Percentiles rank a stretch among this genome's conserved stretches.
These are phyloP conservation scores for Tuber microsphaerosporum DNA, from an alignment of 495 filamentous ascomycete species.

Conservation along the genomic window DNA sequence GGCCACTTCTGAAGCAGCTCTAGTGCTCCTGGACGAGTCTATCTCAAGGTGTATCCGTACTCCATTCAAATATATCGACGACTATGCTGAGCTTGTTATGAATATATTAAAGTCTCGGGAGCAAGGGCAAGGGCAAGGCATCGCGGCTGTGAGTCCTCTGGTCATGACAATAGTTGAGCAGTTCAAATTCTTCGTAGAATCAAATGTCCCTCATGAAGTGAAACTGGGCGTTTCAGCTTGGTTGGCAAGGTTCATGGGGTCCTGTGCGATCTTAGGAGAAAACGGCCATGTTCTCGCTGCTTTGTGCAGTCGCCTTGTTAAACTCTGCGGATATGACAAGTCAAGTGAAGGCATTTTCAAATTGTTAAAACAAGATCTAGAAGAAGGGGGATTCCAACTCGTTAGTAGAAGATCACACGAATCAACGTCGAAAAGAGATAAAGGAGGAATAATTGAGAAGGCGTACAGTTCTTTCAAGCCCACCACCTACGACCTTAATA, in stretches of 20 bases:
- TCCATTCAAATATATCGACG: constrained; percentile 41
- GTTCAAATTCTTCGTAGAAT: constrained; percentile 36
- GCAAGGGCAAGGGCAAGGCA: neutral
- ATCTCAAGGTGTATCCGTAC: constrained; percentile 30
- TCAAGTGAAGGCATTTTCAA: constrained; percentile 14
- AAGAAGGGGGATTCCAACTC: constrained; percentile 14
- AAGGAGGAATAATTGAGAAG: neutral
- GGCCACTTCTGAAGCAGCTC: constrained; percentile 17
- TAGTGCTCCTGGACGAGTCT: constrained; percentile 36
- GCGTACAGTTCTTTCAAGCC: constrained; percentile 85
- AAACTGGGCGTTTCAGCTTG: constrained; percentile 27
- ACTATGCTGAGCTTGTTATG: constrained; percentile 28
- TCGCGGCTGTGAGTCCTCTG: constrained; percentile 34
- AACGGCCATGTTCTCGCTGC: constrained; percentile 31
- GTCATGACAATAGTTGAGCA: constrained; percentile 38
- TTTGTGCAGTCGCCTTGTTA: constrained; percentile 26
- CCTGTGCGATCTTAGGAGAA: constrained; percentile 34
- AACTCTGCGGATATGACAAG: constrained; percentile 12
- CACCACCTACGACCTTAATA: constrained; percentile 74
- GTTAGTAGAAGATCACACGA: neutral
- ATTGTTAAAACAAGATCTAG: constrained; percentile 12
- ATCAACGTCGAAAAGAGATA: neutral
- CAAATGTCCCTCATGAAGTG: constrained; percentile 8
- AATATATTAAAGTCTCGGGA: constrained; percentile 10
- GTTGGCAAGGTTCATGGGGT: constrained; percentile 36